Conservation (phyloP, 495 filamentous ascomycete species). For the Aspergillus leporis region DNA sequence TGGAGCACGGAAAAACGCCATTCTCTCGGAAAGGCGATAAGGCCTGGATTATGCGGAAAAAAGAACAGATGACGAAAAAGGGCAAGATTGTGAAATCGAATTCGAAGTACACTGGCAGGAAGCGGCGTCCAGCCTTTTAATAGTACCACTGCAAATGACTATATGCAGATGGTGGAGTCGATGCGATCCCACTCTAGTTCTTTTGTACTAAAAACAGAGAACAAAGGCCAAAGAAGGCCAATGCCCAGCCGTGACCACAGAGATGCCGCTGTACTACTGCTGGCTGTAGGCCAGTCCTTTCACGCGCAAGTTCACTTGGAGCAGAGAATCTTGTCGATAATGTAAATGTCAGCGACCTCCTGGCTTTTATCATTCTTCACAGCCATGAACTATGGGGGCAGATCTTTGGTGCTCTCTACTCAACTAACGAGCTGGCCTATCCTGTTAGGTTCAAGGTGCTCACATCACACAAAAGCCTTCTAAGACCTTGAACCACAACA, state of each 20-base stretch:
- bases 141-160: background rate
- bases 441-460: background rate
- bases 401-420: background rate
- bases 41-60: constrained; percentile 90
- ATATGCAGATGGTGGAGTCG: background rate
- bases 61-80: constrained; percentile 91
- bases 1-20: constrained; percentile 45
- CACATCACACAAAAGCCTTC: background rate
- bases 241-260: background rate
- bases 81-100: constrained; percentile 89
- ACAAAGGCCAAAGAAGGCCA: background rate
- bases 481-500: background rate
- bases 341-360: background rate
- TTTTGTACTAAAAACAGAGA: background rate
- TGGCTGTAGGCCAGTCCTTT: background rate
- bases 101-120: constrained; percentile 91
- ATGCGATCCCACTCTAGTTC: constrained; percentile 8
- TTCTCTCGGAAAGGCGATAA: constrained; percentile 73
- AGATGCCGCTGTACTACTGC: background rate
- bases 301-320: background rate
- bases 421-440: background rate
- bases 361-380: background rate
- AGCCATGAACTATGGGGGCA: background rate
- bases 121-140: constrained; percentile 64
- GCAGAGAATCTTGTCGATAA: background rate